Evolutionary conservation across 129 eudicot species (phyloP).

Genomic region (Sambucus nigra): DNA sequence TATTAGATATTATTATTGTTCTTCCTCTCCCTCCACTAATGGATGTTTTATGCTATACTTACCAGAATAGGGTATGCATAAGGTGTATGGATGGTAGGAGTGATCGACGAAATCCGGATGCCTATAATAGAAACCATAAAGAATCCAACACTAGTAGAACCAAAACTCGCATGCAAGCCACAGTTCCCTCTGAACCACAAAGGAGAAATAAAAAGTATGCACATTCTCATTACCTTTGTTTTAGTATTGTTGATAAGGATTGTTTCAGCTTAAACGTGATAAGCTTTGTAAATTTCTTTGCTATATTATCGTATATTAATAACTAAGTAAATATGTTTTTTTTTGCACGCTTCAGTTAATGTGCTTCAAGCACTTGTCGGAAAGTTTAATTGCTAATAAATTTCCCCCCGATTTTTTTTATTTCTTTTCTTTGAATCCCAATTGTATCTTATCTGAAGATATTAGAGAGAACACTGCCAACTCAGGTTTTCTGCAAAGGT

Average conservation of each 20-base stretch:
- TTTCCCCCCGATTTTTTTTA: constrained; percentile 52
- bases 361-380: constrained; percentile 87
- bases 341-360: constrained; percentile 63
- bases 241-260: too few species aligned
- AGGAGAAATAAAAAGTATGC: constrained; percentile 63
- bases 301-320: too few species aligned
- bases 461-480: constrained; percentile 40
- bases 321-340: neutral
- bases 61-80: constrained; percentile 72
- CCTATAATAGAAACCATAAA: constrained; percentile 20
- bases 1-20: too few species aligned
- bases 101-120: constrained; percentile 73
- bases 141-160: constrained; percentile 64
- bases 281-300: neutral
- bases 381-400: constrained; percentile 37
- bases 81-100: constrained; percentile 81
- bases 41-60: constrained; percentile 7
- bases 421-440: constrained; percentile 55
- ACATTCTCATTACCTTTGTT: neutral
- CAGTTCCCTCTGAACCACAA: constrained; percentile 72
- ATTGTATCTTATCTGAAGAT: constrained; percentile 42
- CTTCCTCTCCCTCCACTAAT: neutral
- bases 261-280: too few species aligned
- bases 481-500: constrained; percentile 67
- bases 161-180: constrained; percentile 57